Conservation (phyloP, 306 rosid genomes). For the Rubus parviflorus region DNA sequence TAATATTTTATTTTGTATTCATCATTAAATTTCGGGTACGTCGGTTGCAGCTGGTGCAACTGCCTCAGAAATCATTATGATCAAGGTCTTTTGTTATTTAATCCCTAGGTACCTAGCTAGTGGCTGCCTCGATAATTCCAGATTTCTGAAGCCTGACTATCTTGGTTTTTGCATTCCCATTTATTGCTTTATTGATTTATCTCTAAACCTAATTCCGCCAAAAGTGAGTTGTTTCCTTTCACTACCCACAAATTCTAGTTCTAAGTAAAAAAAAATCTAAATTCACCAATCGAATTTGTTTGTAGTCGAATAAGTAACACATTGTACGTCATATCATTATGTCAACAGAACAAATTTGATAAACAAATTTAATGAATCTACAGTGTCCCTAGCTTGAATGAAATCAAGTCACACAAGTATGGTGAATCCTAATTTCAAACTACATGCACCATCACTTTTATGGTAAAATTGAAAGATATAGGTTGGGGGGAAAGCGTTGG, state of each 20-base stretch:
- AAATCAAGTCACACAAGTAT: too few relatives aligned
- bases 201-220: background rate
- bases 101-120: slow-evolving; percentile 1
- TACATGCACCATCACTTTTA: too few relatives aligned
- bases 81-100: slow-evolving; percentile 22
- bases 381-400: too few relatives aligned
- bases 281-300: background rate
- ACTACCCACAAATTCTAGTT: slow-evolving; percentile 4
- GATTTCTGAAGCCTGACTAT: slow-evolving; percentile 21
- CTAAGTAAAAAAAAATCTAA: background rate
- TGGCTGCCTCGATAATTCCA: background rate
- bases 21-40: slow-evolving; percentile 28
- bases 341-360: too few relatives aligned
- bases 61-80: slow-evolving; percentile 21
- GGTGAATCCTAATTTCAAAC: too few relatives aligned
- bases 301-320: too few relatives aligned
- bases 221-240: background rate
- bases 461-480: too few relatives aligned
- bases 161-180: slow-evolving; percentile 18
- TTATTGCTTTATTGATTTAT: background rate
- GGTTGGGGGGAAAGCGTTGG: too few relatives aligned
- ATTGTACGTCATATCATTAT: too few relatives aligned
- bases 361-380: too few relatives aligned
- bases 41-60: slow-evolving; percentile 37
- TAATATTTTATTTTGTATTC: background rate